Conservation (phyloP, 1,139 yeast genomes). For the Pneumocystis wakefieldiae region DNA sequence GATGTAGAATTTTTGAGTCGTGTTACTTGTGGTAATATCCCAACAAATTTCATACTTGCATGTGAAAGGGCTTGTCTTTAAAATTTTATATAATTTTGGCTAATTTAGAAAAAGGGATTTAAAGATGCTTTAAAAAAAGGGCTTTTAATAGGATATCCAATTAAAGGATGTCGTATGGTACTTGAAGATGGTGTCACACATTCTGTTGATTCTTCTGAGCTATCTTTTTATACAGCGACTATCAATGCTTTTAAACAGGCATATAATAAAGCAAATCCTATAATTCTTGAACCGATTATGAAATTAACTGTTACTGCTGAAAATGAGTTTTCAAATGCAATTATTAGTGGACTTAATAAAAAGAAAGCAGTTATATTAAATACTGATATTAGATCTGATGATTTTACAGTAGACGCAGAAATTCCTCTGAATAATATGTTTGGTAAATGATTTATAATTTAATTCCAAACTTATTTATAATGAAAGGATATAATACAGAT, state of each 20-base stretch:
- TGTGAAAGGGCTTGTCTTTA: conserved; percentile 35
- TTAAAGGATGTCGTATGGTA: conserved; percentile 82
- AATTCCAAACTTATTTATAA: conserved; percentile 34
- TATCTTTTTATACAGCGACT: conserved; percentile 88
- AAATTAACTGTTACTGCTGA: conserved; percentile 87
- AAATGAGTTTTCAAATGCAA: conserved; percentile 85
- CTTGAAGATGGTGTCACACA: conserved; percentile 96
- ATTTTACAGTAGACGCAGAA: conserved; percentile 83
- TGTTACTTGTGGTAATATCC: conserved; percentile 91
- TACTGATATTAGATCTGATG: conserved; percentile 88
- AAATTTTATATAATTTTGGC: background rate
- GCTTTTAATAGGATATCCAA: conserved; percentile 88
- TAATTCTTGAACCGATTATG: conserved; percentile 92
- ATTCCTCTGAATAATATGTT: conserved; percentile 45
- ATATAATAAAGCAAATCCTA: conserved; percentile 69
- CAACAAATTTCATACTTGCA: conserved; percentile 86
- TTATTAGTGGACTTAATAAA: conserved; percentile 82
- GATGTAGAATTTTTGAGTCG: conserved; percentile 63
- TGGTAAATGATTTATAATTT: background rate
- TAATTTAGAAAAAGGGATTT: conserved; percentile 47
- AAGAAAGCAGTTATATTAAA: conserved; percentile 85
- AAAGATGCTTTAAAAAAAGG: conserved; percentile 93
- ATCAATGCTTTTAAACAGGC: conserved; percentile 86
- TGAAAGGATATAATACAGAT: conserved; percentile 93
- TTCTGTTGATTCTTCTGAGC: conserved; percentile 90